phyloP scores from a whole-genome alignment of 176 grass and related monocot species.

The Oryza rufipogon region DNA sequence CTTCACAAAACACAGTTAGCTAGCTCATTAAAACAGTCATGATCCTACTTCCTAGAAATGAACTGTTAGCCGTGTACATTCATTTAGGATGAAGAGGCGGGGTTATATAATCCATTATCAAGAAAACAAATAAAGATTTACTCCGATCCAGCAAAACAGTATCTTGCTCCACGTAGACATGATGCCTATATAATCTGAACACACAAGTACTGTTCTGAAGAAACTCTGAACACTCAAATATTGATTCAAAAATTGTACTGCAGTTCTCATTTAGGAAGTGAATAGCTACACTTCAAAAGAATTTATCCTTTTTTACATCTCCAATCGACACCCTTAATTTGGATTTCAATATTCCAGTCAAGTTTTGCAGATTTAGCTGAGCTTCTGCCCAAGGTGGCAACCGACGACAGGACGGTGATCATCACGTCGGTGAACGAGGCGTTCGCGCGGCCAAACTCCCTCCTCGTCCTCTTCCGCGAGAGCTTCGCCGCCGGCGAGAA shows the following conservation, averaged over 20 bases:
- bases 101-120: too few species aligned
- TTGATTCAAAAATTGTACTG: neutral
- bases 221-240: neutral
- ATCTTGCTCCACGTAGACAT: neutral
- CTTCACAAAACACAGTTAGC: neutral
- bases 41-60: too few species aligned
- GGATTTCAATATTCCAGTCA: conserved; percentile 8
- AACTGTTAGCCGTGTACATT: too few species aligned
- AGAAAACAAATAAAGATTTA: too few species aligned
- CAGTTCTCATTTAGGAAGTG: neutral
- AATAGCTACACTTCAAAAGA: neutral
- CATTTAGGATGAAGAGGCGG: too few species aligned
- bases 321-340: neutral
- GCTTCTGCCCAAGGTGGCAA: conserved; percentile 46
- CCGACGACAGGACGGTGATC: conserved; percentile 52
- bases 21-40: neutral
- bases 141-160: too few species aligned
- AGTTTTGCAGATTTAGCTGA: conserved; percentile 45
- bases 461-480: conserved; percentile 63
- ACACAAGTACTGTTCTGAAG: neutral
- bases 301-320: neutral
- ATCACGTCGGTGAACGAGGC: conserved; percentile 63
- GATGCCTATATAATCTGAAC: neutral
- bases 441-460: conserved; percentile 43
- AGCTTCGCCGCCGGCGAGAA: conserved; percentile 57